phyloP scores from a whole-genome alignment of 768 basidiomycete genomes.

The Thelephora aurantiotincta region DNA sequence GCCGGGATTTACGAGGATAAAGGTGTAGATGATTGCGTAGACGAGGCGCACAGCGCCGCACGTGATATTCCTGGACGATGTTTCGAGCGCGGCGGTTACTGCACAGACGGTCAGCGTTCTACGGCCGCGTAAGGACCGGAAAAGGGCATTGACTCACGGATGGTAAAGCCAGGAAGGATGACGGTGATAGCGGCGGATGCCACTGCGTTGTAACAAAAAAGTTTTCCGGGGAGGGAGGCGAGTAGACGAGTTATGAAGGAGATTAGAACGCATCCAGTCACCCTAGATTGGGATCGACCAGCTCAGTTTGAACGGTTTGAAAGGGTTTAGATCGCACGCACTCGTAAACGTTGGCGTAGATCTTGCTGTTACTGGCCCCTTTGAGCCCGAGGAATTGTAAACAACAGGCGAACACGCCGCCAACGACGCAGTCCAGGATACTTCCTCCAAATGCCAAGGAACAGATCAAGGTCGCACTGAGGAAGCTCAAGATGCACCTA shows the following conservation, averaged over 20 bases:
- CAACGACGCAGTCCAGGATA: constrained; percentile 72
- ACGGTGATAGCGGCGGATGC: constrained; percentile 85
- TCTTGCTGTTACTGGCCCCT: constrained; percentile 72
- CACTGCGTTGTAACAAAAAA: constrained; percentile 85
- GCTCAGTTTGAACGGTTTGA: neutral
- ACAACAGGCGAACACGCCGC: constrained; percentile 50
- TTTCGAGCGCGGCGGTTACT: constrained; percentile 70
- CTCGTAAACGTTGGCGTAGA: constrained; percentile 96
- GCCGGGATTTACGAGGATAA: constrained; percentile 44
- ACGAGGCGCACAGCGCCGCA: constrained; percentile 76
- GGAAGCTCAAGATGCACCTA: constrained; percentile 63
- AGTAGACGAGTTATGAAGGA: constrained; percentile 72
- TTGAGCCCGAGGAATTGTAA: constrained; percentile 73
- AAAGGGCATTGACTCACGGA: constrained; percentile 33
- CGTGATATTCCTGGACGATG: constrained; percentile 69
- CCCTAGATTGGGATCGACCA: constrained; percentile 27
- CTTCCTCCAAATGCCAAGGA: constrained; percentile 73
- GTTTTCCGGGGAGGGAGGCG: constrained; percentile 55
- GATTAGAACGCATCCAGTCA: constrained; percentile 73
- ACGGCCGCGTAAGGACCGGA: neutral
- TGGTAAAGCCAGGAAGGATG: constrained; percentile 78
- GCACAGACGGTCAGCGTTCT: constrained; percentile 1
- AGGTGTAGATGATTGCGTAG: constrained; percentile 75
- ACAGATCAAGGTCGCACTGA: constrained; percentile 70
- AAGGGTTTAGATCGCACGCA: constrained; percentile 24